Conservation (phyloP, 805 yeast species). For the Wickerhamomyces pijperi region DNA sequence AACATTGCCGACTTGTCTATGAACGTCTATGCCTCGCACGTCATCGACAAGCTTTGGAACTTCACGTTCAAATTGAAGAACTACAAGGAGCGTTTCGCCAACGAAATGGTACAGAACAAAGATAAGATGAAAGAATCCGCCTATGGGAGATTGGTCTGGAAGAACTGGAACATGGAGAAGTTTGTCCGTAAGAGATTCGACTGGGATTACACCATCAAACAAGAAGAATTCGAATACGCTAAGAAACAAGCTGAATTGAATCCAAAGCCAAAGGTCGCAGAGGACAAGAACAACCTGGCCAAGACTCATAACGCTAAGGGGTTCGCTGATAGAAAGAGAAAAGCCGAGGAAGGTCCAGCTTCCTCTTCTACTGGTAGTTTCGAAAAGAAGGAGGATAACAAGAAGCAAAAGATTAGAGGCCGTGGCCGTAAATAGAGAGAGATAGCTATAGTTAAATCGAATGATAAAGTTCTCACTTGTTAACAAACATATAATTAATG, state of each 20-base stretch:
- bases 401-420: slow-evolving; percentile 19
- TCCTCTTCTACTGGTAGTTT: not conserved
- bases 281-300: slow-evolving; percentile 1
- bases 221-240: slow-evolving; percentile 28
- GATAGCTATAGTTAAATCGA: not conserved
- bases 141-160: slow-evolving; percentile 91
- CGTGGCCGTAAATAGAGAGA: slow-evolving; percentile 15
- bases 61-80: slow-evolving; percentile 69
- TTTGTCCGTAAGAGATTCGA: slow-evolving; percentile 64
- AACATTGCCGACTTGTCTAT: slow-evolving; percentile 54
- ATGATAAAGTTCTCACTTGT: too few relatives aligned
- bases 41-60: slow-evolving; percentile 74
- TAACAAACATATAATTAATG: too few relatives aligned
- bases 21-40: slow-evolving; percentile 85
- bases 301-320: not conserved
- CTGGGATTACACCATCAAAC: slow-evolving; percentile 63
- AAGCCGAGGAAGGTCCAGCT: slow-evolving; percentile 1
- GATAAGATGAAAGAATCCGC: slow-evolving; percentile 70
- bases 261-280: slow-evolving; percentile 19
- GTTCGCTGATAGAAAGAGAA: slow-evolving; percentile 9
- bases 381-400: slow-evolving; percentile 1
- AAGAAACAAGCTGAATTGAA: not conserved
- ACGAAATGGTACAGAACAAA: slow-evolving; percentile 44
- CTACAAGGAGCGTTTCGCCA: slow-evolving; percentile 80
- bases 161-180: slow-evolving; percentile 84